phyloP scores from a whole-genome alignment of 2,329 filamentous ascomycete genomes.

The Fusarium pilosicola region DNA sequence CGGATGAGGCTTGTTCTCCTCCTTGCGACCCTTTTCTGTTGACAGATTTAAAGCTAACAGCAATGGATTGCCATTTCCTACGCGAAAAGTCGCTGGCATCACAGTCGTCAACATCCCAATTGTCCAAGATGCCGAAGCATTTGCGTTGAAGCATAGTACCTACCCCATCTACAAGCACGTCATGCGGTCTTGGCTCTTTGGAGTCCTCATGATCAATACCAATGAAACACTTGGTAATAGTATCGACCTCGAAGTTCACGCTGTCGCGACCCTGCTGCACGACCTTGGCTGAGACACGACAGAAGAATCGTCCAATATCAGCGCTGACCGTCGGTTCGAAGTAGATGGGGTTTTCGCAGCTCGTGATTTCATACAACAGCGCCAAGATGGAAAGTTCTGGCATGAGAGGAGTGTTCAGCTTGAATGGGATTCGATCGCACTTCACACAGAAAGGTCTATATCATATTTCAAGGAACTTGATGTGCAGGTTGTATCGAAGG shows the following conservation, averaged over 20 bases:
- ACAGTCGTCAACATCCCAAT: constrained; percentile 8
- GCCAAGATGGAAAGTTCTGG: constrained; percentile 9
- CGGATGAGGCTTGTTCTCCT: rapidly evolving
- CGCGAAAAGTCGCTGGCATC: not conserved
- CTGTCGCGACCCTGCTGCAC: constrained; percentile 17
- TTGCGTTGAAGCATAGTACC: not conserved
- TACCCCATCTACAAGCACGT: constrained; percentile 26
- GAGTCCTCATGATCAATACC: not conserved
- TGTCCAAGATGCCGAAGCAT: not conserved
- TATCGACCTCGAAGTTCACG: constrained; percentile 9
- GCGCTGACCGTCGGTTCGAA: constrained; percentile 8
- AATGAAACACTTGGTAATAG: constrained; percentile 1
- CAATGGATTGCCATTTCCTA: rapidly evolving
- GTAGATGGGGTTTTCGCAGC: constrained; percentile 18
- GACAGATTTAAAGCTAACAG: not conserved
- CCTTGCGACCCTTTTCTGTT: too few species aligned
- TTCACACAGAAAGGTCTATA: constrained; percentile 11
- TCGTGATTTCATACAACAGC: not conserved
- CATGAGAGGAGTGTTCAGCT: not conserved
- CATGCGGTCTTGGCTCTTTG: constrained; percentile 19
- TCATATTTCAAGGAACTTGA: constrained; percentile 18
- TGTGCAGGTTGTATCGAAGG: constrained; percentile 3
- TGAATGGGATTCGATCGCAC: constrained; percentile 17
- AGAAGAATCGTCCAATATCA: constrained; percentile 1
- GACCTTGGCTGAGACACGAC: constrained; percentile 24